A percentile compares a stretch with the other conserved stretches of the same genome.
These are phyloP conservation scores for Vigna unguiculata DNA, from an alignment of 306 rosid genomes.

Conservation along the genomic window DNA sequence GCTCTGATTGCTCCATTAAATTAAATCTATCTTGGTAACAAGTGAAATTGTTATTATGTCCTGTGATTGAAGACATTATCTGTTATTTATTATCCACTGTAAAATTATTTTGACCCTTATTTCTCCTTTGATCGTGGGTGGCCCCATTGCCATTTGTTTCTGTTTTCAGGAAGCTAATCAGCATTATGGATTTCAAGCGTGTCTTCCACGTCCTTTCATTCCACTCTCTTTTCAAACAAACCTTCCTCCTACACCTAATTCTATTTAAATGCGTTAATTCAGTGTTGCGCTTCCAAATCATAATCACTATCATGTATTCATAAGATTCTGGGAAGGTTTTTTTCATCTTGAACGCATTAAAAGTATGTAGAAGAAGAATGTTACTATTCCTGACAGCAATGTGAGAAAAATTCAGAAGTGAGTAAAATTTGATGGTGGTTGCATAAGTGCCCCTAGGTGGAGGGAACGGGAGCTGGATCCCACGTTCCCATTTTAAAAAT, in stretches of 20 bases:
- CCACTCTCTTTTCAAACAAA: constrained; percentile 39
- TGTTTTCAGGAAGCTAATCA: background rate
- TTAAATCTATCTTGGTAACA: constrained; percentile 41
- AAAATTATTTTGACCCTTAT: constrained; percentile 31
- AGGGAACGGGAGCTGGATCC: background rate
- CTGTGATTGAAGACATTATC: constrained; percentile 19
- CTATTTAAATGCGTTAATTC: constrained; percentile 4
- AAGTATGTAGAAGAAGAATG: background rate
- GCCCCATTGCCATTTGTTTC: constrained; percentile 25
- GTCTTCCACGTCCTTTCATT: constrained; percentile 51
- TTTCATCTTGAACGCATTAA: background rate
- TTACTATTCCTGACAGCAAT: too few species aligned
- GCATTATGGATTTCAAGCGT: constrained; percentile 47
- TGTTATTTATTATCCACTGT: background rate
- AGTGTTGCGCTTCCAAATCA: constrained; percentile 18
- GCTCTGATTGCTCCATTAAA: constrained; percentile 34
- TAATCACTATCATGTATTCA: background rate
- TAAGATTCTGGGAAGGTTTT: too few species aligned
- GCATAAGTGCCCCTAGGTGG: background rate
- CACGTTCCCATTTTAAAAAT: background rate
- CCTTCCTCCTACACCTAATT: background rate
- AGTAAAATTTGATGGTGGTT: background rate
- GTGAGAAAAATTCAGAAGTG: too few species aligned
- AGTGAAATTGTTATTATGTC: constrained; percentile 13
- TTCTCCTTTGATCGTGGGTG: constrained; percentile 35